Base-by-base conservation (phyloP, 768 basidiomycete genomes). In the Lentinula raphanica region DNA sequence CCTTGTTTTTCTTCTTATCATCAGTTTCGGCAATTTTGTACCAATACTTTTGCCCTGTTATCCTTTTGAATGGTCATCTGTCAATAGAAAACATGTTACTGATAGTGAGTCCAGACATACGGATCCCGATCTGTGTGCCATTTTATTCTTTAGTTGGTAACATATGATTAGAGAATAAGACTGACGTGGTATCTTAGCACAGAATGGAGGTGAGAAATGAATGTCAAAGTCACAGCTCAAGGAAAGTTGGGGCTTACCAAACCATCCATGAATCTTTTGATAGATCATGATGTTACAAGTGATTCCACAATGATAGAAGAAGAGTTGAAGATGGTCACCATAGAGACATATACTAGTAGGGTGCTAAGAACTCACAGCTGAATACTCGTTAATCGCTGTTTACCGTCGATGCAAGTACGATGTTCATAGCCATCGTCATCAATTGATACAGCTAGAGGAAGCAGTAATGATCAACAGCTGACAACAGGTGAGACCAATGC, bases 371-470 rank as follows among this genome's bases (percentile, higher is more conserved):
- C 83, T n/a, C 61, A 87, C 88, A 80, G 73, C 44, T 84, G 76
- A 50, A 92, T 86, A 0, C 87, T 89, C 0, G 88, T 91, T 48
- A 91, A 67, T 25, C 91, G 73, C 66, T 93, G 91, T 65, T 93
- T 93, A 17, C 91, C 91, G 63, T 91, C 89, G 7, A 89, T 88
- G 63, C 87, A 89, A 1, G 82, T 83, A 63, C 82, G 82, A 3
- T 72, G 76, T 64, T 89, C 88, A 0, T 79, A 71, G 0, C 90
- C 90, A 63, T 91, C 88, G 0, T 84, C 80, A 32, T 68, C 64
- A 2, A 73, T 68, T 21, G 79, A 71, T 12, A 83, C 78, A 59
- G 86, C 84, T 75, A 64, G 59, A 65, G 58, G 3, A 62, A 59
- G 39, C 31, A 19, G 1, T 3, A 28, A 42, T 35, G 28, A 19